These are phyloP conservation scores for Marasmius tenuissimus DNA, from an alignment of 1,284 basidiomycete species.

Conservation along the genomic window DNA sequence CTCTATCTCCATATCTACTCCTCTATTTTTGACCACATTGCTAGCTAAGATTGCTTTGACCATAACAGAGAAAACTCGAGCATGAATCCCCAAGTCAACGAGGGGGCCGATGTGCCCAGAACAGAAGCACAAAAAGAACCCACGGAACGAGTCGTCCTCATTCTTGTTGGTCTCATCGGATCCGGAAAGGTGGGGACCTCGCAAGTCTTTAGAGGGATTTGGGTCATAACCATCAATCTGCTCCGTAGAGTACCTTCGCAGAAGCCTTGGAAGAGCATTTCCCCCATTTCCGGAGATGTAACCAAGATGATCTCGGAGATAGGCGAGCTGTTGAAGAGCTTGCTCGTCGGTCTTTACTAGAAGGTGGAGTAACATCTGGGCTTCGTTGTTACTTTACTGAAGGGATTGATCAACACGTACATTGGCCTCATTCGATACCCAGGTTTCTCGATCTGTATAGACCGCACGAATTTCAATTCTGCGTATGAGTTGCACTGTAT, in stretches of 20 bases:
- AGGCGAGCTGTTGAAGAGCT: slow-evolving; percentile 58
- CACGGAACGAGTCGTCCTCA: slow-evolving; percentile 49
- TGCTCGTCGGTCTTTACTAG: slow-evolving; percentile 44
- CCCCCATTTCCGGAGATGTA: slow-evolving; percentile 63
- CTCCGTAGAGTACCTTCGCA: slow-evolving; percentile 66
- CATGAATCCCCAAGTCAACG: background rate
- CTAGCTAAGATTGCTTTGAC: too few relatives aligned
- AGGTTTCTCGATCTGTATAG: slow-evolving; percentile 69
- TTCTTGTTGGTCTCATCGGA: slow-evolving; percentile 68
- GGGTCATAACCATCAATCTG: background rate
- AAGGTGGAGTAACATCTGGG: background rate
- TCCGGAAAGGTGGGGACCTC: slow-evolving; percentile 59
- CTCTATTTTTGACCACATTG: too few relatives aligned
- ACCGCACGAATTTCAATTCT: slow-evolving; percentile 70
- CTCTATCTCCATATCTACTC: too few relatives aligned
- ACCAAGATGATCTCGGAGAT: slow-evolving; percentile 65
- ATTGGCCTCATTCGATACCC: slow-evolving; percentile 15
- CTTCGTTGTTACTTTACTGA: too few relatives aligned
- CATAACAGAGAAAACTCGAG: too few relatives aligned
- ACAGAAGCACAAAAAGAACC: background rate
- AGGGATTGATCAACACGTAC: too few relatives aligned
- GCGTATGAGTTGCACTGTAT: slow-evolving; percentile 40
- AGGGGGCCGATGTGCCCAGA: background rate
- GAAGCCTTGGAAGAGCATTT: slow-evolving; percentile 56
- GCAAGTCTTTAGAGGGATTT: background rate